Evolutionary conservation across 257 asterid species (phyloP).

Genomic region (Nicotiana undulata): DNA sequence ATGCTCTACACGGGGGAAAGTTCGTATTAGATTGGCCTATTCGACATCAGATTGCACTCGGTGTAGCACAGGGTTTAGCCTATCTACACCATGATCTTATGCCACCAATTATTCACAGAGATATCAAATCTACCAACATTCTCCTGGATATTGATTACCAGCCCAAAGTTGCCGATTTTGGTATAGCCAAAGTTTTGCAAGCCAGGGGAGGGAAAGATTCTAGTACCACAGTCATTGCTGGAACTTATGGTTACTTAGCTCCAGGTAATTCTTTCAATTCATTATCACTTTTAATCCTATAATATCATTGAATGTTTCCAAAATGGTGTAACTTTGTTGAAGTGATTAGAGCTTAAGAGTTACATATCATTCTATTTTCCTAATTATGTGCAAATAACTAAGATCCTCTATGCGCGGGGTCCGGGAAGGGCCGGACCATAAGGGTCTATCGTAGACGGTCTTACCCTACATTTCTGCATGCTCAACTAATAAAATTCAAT

Average conservation of each 20-base stretch:
- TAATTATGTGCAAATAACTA: background rate
- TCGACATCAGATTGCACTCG: slow-evolving; percentile 70
- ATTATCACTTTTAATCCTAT: background rate
- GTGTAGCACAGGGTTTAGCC: slow-evolving; percentile 84
- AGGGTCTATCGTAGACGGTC: too few species aligned
- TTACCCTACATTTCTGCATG: background rate
- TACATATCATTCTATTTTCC: background rate
- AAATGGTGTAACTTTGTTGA: background rate
- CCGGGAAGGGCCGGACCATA: too few species aligned
- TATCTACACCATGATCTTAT: slow-evolving; percentile 81
- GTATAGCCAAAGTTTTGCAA: slow-evolving; percentile 82
- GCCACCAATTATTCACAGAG: slow-evolving; percentile 77
- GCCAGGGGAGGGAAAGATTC: slow-evolving; percentile 71
- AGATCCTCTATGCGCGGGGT: too few species aligned
- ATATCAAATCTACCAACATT: slow-evolving; percentile 79
- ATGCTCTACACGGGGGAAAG: slow-evolving; percentile 60
- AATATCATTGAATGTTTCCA: background rate
- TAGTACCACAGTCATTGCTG: slow-evolving; percentile 61
- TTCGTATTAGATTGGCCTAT: slow-evolving; percentile 65
- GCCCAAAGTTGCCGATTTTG: slow-evolving; percentile 90
- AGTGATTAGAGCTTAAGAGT: background rate
- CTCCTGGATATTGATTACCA: slow-evolving; percentile 63
- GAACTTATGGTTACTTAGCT: slow-evolving; percentile 93
- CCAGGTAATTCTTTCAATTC: slow-evolving; percentile 45
- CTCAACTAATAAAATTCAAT: background rate